phyloP scores from a whole-genome alignment of 139 green algal species.

The Volvox reticuliferus region DNA sequence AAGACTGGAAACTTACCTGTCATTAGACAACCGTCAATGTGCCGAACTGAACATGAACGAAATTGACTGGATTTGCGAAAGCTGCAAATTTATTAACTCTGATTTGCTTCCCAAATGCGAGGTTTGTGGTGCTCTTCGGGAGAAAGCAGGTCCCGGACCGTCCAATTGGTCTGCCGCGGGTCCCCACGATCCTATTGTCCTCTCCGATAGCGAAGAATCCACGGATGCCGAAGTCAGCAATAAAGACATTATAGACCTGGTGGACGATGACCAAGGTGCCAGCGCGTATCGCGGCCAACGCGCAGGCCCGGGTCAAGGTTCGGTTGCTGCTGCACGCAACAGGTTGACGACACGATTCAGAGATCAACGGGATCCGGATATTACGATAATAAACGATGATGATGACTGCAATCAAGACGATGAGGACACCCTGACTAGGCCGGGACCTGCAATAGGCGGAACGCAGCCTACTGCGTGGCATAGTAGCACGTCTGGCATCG shows the following conservation, averaged over 20 bases:
- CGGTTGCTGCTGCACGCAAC: background rate
- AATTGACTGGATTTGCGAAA: background rate
- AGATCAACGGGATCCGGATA: background rate
- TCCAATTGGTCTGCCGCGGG: background rate
- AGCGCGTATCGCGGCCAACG: background rate
- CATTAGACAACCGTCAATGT: too few relatives aligned
- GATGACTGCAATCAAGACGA: background rate
- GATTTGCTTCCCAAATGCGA: background rate
- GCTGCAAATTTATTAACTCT: constrained; percentile 23
- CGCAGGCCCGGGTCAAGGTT: background rate
- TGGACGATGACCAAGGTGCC: background rate
- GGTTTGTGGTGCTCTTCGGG: background rate
- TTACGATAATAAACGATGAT: constrained; percentile 1
- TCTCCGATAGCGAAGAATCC: background rate
- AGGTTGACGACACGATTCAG: background rate
- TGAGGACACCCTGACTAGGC: background rate
- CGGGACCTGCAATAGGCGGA: too few relatives aligned
- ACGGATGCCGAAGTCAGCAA: too few relatives aligned
- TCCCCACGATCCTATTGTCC: background rate
- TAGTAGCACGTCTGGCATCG: too few relatives aligned
- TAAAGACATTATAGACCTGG: background rate
- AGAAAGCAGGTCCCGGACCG: too few relatives aligned
- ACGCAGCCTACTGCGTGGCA: too few relatives aligned
- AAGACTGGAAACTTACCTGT: too few relatives aligned
- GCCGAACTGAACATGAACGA: background rate